Base-by-base conservation (phyloP, 768 basidiomycete species). In the Auriscalpium orientale region DNA sequence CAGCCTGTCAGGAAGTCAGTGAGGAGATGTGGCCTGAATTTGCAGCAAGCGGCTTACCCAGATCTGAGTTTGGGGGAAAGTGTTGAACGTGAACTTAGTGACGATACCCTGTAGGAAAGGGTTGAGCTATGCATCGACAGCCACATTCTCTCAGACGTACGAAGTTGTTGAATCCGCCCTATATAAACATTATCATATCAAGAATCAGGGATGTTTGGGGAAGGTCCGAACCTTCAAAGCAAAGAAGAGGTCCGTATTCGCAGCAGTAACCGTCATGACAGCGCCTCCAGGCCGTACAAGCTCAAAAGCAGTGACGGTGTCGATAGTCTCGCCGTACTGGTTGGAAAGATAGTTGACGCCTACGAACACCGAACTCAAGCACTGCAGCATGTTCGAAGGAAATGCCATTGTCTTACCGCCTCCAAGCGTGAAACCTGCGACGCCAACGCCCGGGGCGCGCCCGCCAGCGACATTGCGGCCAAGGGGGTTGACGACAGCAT, bases 281-380 rank as follows among this genome's bases (percentile, higher is more conserved):
- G 55, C 51, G 5, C 73, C 73, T 43, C 63, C 60, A 8, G 71
- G 70, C 1, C 66, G 52, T 15, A 71, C 68, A 12, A 72, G 56
- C 51, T 68, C 49, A 13, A 60, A 64, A 22, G 48, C 61, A 13
- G 49, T 55, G 33, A 74, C 47, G 50, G 70, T 73, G 60, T 74
- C 73, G 38, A 72, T 58, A 1, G 65, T 64, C 12, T 72, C 53
- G 10, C 72, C 70, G 53, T 63, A 64, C 49, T 68, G 65, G 54
- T 68, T 72, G 5, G 68, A 68, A 51, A 67, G 66, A 55, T 64
- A 54, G 0, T 70, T 69, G 57, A 66, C 74, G 9, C 72, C 72
- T 56, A 22, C 6, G 22, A 28, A 2, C 2, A 2, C 22, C 22
- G 5, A 28, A 28, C 22, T 28, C 5, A 28, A 28, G 2, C 34